Conservation (phyloP, 2,329 filamentous ascomycete species). For the Colletotrichum sublineola region DNA sequence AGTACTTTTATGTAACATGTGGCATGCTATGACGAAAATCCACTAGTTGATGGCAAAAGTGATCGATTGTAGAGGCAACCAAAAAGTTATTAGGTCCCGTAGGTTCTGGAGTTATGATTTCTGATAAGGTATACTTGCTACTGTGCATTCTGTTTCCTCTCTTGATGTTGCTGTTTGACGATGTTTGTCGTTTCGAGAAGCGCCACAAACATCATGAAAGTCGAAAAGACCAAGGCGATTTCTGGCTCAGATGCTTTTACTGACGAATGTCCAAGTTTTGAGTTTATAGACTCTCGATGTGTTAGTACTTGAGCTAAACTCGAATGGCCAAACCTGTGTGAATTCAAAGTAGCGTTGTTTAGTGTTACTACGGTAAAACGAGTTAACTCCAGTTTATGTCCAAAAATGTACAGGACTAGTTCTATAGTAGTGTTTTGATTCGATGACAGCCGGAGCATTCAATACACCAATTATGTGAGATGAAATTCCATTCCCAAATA, state of each 20-base stretch:
- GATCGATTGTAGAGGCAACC: too few relatives aligned
- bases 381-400: too few relatives aligned
- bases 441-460: background rate
- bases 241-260: background rate
- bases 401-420: background rate
- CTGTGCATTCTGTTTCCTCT: too few relatives aligned
- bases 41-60: background rate
- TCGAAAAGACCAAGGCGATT: background rate
- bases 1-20: background rate
- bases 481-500: background rate
- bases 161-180: too few relatives aligned
- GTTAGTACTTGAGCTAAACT: too few relatives aligned
- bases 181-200: too few relatives aligned
- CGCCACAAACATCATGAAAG: too few relatives aligned
- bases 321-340: slow-evolving; percentile 2
- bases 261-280: background rate
- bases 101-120: too few relatives aligned
- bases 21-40: background rate
- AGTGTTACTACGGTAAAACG: background rate
- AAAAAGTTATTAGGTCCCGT: too few relatives aligned
- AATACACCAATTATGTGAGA: too few relatives aligned
- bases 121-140: too few relatives aligned
- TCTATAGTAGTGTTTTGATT: background rate
- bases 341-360: slow-evolving; percentile 41
- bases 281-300: too few relatives aligned